Evolutionary conservation across 2,329 filamentous ascomycete species (phyloP).

Genomic region (Botrytis paeoniae): DNA sequence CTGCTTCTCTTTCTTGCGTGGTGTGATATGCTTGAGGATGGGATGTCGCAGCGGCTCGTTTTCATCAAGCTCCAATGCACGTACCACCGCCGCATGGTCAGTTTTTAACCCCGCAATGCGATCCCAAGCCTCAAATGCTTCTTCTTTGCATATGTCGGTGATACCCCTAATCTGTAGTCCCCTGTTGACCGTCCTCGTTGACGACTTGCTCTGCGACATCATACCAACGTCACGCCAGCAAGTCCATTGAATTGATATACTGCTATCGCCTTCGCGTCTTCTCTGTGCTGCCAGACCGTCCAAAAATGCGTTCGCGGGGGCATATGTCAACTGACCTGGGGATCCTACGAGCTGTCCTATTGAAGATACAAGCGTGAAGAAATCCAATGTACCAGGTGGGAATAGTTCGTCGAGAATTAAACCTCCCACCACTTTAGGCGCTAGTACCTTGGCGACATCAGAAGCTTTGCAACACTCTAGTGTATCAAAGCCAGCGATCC

Average conservation of each 20-base stretch:
- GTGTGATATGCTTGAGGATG: background rate
- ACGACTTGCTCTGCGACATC: background rate
- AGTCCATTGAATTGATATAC: background rate
- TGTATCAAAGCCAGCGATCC: no score
- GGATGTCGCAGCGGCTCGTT: background rate
- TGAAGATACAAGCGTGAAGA: background rate
- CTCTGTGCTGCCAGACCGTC: background rate
- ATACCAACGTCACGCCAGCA: background rate
- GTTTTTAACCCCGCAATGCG: background rate
- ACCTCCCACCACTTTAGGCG: no score
- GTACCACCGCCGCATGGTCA: background rate
- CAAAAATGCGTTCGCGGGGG: background rate
- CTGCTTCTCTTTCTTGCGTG: background rate
- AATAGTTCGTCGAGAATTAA: no score
- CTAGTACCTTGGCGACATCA: no score
- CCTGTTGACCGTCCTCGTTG: background rate
- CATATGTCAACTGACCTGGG: background rate
- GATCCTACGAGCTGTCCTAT: background rate
- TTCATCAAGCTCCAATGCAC: background rate
- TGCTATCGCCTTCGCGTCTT: background rate
- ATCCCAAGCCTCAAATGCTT: slow-evolving; percentile 1
- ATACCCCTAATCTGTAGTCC: background rate
- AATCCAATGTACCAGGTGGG: no score
- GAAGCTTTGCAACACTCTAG: no score
- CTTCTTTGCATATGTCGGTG: background rate